phyloP scores from a whole-genome alignment of 495 filamentous ascomycete genomes.

The Aspergillus haitiensis region DNA sequence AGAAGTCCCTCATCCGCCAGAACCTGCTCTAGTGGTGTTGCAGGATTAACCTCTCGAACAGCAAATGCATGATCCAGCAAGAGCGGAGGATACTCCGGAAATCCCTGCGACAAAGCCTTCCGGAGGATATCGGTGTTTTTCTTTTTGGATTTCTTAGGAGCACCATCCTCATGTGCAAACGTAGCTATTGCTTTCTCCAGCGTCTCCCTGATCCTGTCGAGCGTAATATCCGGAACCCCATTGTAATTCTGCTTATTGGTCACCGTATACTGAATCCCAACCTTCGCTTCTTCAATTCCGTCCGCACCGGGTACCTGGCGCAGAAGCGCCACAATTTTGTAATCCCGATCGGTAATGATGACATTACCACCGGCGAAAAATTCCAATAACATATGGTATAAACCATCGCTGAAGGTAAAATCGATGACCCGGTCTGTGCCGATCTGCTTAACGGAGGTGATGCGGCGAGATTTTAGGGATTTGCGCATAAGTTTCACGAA shows the following conservation, averaged over 20 bases:
- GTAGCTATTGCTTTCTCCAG: slow-evolving; percentile 64
- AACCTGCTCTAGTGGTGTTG: slow-evolving; percentile 63
- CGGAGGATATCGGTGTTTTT: slow-evolving; percentile 71
- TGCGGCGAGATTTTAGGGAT: slow-evolving; percentile 77
- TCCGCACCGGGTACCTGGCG: slow-evolving; percentile 74
- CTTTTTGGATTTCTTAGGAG: slow-evolving; percentile 79
- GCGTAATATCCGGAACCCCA: slow-evolving; percentile 72
- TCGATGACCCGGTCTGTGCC: slow-evolving; percentile 94
- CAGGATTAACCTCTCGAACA: slow-evolving; percentile 63
- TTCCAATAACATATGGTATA: slow-evolving; percentile 84
- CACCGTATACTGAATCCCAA: slow-evolving; percentile 76
- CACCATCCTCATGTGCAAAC: slow-evolving; percentile 48
- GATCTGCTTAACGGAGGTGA: slow-evolving; percentile 79
- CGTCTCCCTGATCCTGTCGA: slow-evolving; percentile 65
- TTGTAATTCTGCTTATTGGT: slow-evolving; percentile 78
- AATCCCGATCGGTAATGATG: slow-evolving; percentile 79
- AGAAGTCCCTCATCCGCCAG: slow-evolving; percentile 64
- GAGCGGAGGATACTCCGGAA: slow-evolving; percentile 83
- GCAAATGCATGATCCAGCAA: slow-evolving; percentile 84
- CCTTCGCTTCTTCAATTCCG: slow-evolving; percentile 68
- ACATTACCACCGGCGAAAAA: slow-evolving; percentile 98
- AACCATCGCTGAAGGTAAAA: slow-evolving; percentile 86
- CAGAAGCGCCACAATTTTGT: slow-evolving; percentile 74
- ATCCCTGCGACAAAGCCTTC: slow-evolving; percentile 74
- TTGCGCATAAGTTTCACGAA: slow-evolving; percentile 87